Conservation (phyloP, 495 filamentous ascomycete genomes). For the Polyplosphaeria fusca region DNA sequence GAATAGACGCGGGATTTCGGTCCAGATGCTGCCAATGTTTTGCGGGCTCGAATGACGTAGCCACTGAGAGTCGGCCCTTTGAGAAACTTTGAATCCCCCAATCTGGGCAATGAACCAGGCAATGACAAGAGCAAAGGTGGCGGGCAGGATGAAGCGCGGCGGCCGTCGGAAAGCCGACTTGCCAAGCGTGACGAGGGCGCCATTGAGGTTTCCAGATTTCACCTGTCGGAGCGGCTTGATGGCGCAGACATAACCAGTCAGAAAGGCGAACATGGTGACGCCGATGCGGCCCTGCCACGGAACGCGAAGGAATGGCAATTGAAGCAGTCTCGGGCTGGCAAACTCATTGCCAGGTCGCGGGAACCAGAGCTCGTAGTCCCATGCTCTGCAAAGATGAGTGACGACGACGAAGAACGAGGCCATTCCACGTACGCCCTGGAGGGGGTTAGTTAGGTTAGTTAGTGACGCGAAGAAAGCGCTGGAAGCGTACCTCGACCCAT, state of each 20-base stretch:
- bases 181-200: constrained; percentile 53
- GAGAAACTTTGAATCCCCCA: constrained; percentile 57
- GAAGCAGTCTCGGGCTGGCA: constrained; percentile 51
- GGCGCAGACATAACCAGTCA: constrained; percentile 67
- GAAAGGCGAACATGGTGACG: constrained; percentile 63
- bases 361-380: constrained; percentile 56
- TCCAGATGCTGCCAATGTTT: constrained; percentile 46
- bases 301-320: constrained; percentile 60
- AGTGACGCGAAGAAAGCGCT: neutral
- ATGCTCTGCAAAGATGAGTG: constrained; percentile 61
- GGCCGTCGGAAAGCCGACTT: constrained; percentile 64
- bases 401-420: constrained; percentile 62
- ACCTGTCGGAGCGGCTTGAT: constrained; percentile 61
- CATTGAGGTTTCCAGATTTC: constrained; percentile 53
- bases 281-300: constrained; percentile 61
- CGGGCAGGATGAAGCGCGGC: constrained; percentile 60
- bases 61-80: constrained; percentile 59
- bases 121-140: constrained; percentile 55
- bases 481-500: constrained; percentile 56
- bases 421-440: constrained; percentile 56
- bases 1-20: constrained; percentile 45
- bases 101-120: constrained; percentile 55
- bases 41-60: constrained; percentile 36
- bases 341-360: constrained; percentile 49
- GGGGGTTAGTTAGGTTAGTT: neutral